Conservation (phyloP, 2,329 filamentous ascomycete genomes). For the Hortaea werneckii region DNA sequence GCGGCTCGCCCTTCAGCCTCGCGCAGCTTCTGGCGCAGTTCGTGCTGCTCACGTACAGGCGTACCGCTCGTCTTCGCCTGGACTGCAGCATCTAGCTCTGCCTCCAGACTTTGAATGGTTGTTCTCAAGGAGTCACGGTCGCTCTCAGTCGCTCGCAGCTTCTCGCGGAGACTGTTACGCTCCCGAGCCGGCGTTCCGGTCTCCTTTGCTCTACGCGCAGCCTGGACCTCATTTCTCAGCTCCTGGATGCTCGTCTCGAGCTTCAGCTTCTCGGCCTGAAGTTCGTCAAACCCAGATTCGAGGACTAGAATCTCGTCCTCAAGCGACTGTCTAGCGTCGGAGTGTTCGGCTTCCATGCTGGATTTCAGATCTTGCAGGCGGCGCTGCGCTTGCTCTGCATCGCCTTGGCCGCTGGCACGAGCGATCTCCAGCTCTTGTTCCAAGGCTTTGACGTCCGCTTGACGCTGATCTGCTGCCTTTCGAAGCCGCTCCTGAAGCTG, state of each 20-base stretch:
- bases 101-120: conserved; percentile 25
- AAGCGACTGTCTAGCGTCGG: conserved; percentile 35
- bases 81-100: conserved; percentile 24
- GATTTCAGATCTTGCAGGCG: conserved; percentile 44
- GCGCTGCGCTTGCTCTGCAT: conserved; percentile 16
- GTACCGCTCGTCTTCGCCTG: conserved; percentile 21
- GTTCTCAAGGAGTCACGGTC: conserved; percentile 23
- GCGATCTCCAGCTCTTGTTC: conserved; percentile 32
- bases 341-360: conserved; percentile 32
- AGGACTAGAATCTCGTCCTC: conserved; percentile 46
- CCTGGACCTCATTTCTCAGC: conserved; percentile 26
- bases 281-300: conserved; percentile 33
- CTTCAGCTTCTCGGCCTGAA: conserved; percentile 41
- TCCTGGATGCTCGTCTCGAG: conserved; percentile 48
- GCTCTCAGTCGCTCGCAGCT: conserved; percentile 21
- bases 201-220: conserved; percentile 28
- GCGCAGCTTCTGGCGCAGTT: conserved; percentile 23
- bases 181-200: conserved; percentile 26
- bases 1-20: conserved; percentile 26
- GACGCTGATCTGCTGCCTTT: conserved; percentile 18
- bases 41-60: conserved; percentile 26
- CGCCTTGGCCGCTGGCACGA: conserved; percentile 12
- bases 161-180: conserved; percentile 24
- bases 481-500: conserved; percentile 30
- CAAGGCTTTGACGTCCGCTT: conserved; percentile 30